These are phyloP conservation scores for Trypanosomatidae sp. DNA, from an alignment of 208 protist species.

Conservation along the genomic window DNA sequence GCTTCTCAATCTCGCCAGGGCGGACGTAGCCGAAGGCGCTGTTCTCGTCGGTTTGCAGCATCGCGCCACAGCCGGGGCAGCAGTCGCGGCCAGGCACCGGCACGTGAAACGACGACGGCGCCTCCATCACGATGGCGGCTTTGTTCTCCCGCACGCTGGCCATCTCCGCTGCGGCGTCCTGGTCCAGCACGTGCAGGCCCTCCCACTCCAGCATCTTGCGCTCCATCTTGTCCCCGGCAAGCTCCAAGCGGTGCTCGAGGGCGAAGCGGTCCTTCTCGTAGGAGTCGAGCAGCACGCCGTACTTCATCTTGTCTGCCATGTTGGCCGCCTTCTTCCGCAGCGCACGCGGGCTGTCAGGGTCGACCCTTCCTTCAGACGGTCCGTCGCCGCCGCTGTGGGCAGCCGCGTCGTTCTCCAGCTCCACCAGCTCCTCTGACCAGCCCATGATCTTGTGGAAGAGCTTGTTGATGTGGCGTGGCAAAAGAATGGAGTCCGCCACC, in stretches of 20 bases:
- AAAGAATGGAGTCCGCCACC: slow-evolving; percentile 69
- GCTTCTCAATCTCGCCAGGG: slow-evolving; percentile 73
- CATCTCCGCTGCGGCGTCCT: slow-evolving; percentile 64
- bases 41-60: no score
- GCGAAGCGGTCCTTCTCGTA: slow-evolving; percentile 92
- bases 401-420: no score
- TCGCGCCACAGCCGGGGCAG: no score
- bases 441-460: slow-evolving; percentile 94
- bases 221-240: slow-evolving; percentile 80
- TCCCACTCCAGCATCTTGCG: slow-evolving; percentile 89
- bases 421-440: slow-evolving; percentile 87
- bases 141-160: slow-evolving; percentile 65
- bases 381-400: no score
- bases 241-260: slow-evolving; percentile 74
- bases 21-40: slow-evolving; percentile 87
- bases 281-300: slow-evolving; percentile 81
- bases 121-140: slow-evolving; percentile 79
- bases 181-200: slow-evolving; percentile 82
- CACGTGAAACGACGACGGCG: slow-evolving; percentile 61
- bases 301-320: slow-evolving; percentile 80
- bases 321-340: slow-evolving; percentile 65
- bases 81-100: slow-evolving; percentile 80
- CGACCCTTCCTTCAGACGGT: no score
- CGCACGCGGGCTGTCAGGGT: no score
- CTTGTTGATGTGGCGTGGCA: slow-evolving; percentile 87